Conservation (phyloP, 371 early-diverging fungal genomes). For the Rhizomucor pusillus region DNA sequence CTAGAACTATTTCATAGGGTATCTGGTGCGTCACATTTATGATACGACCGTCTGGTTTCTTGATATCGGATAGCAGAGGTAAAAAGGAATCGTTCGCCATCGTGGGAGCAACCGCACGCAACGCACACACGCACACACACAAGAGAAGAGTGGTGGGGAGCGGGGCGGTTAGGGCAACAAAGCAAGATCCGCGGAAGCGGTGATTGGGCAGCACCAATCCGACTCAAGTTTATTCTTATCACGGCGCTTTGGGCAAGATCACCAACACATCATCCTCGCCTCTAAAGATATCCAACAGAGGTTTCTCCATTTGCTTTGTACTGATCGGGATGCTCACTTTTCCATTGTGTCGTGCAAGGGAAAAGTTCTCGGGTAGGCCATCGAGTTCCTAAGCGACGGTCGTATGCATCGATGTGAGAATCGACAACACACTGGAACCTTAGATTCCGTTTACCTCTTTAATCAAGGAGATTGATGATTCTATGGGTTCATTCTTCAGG, state of each 20-base stretch:
- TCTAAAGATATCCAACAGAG: slow-evolving; percentile 48
- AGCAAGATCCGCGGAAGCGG: too few relatives aligned
- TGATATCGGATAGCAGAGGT: neutral
- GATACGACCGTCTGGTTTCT: slow-evolving; percentile 29
- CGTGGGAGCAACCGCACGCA: too few relatives aligned
- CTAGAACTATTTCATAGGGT: slow-evolving; percentile 19
- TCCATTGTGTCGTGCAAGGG: slow-evolving; percentile 59
- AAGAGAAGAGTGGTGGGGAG: too few relatives aligned
- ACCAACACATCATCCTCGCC: slow-evolving; percentile 55
- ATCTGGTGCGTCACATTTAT: slow-evolving; percentile 54
- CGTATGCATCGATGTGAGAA: neutral
- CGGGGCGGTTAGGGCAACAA: too few relatives aligned
- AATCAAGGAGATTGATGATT: slow-evolving; percentile 36
- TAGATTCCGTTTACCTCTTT: slow-evolving; percentile 34
- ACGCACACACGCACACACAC: too few relatives aligned
- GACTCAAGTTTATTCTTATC: neutral
- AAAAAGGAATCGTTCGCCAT: neutral
- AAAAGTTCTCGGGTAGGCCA: slow-evolving; percentile 51
- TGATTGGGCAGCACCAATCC: too few relatives aligned
- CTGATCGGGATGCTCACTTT: slow-evolving; percentile 61
- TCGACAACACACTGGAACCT: neutral
- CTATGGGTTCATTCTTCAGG: slow-evolving; percentile 50
- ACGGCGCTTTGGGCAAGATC: slow-evolving; percentile 22
- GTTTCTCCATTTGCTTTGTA: slow-evolving; percentile 58
- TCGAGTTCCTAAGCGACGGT: slow-evolving; percentile 50